Base-by-base conservation (phyloP, 1,139 yeast genomes). In the Kodamaea suecica region DNA sequence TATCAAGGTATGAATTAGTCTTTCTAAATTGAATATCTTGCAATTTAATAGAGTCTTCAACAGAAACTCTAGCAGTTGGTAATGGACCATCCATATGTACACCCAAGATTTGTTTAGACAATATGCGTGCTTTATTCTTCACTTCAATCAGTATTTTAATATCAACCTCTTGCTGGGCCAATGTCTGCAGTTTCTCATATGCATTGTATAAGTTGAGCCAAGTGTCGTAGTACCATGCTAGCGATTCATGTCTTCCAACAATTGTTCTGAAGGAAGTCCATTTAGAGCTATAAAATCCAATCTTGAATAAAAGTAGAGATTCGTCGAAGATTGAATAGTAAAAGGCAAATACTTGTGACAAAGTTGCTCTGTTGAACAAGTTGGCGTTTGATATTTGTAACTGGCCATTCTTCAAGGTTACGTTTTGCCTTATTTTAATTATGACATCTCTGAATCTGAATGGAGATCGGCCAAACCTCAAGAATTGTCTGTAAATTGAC, bases 381-480 rank as follows among this genome's bases (percentile, higher is more conserved):
- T 31, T 31, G 9, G 36, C 17, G 29, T 42, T 39, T 34, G 43
- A 40, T 23, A 47, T 35, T 7, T 39, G 31, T n/a, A 37, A n/a
- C 19, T 35, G 35, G 11, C 36, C 38, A 17, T 37, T 35, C 27
- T 45, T 46, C 27, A 35, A 29, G 9, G 31, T 11, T 14, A 46
- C 27, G 28, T 42, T 44, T 8, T 35, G 28, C 10, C 31, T 16
- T 6, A 67, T 28, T 41, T 59, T 63, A 14, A 38, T 40, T 20
- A 49, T 28, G 10, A 70, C 42, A 23, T 53, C 55, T 35, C 65
- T 49, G 4, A 76, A 33, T 42, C 83, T 64, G 54, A 81, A 79
- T 2, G 88, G 88, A 10, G 85, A 70, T 36, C 80, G 78, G 29
- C 92, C 92, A 44, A 82, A 81, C 48, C 94, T 66, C 42, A 83